Conservation (phyloP, 2,329 filamentous ascomycete species). For the Nothomitra cinnamomea region DNA sequence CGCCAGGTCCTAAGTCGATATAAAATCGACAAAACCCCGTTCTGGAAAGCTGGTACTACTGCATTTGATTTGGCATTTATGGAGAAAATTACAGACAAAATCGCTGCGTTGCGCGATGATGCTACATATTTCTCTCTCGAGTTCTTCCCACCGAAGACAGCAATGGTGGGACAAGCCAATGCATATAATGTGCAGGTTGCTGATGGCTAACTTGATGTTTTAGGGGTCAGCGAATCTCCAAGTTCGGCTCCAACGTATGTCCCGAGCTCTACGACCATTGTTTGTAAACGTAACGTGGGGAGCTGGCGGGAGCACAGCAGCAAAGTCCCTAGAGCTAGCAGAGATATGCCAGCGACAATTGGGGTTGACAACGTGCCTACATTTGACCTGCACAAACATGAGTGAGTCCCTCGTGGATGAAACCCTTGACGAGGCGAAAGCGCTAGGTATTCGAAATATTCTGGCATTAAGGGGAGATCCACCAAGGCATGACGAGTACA, state of each 20-base stretch:
- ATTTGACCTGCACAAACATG: slow-evolving; percentile 98
- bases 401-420: slow-evolving; percentile 70
- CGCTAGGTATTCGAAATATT: slow-evolving; percentile 81
- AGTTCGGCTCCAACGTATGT: slow-evolving; percentile 87
- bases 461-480: slow-evolving; percentile 83
- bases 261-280: slow-evolving; percentile 71
- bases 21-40: too few relatives aligned
- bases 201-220: slow-evolving; percentile 7
- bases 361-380: slow-evolving; percentile 83
- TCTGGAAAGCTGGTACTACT: too few relatives aligned
- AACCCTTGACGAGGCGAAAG: slow-evolving; percentile 79
- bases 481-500: slow-evolving; percentile 76
- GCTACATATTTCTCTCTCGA: slow-evolving; percentile 88
- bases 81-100: slow-evolving; percentile 91
- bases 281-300: slow-evolving; percentile 99
- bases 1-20: too few relatives aligned
- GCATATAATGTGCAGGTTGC: not conserved
- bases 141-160: slow-evolving; percentile 97
- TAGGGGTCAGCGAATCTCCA: slow-evolving; percentile 83
- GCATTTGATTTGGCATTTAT: slow-evolving; percentile 24
- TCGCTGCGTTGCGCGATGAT: slow-evolving; percentile 69
- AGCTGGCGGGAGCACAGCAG: slow-evolving; percentile 78
- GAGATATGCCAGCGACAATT: slow-evolving; percentile 89
- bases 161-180: slow-evolving; percentile 41
- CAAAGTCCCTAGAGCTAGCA: slow-evolving; percentile 82